These are phyloP conservation scores for Hylodesmum podocarpum DNA, from an alignment of 306 rosid genomes.

Conservation along the genomic window DNA sequence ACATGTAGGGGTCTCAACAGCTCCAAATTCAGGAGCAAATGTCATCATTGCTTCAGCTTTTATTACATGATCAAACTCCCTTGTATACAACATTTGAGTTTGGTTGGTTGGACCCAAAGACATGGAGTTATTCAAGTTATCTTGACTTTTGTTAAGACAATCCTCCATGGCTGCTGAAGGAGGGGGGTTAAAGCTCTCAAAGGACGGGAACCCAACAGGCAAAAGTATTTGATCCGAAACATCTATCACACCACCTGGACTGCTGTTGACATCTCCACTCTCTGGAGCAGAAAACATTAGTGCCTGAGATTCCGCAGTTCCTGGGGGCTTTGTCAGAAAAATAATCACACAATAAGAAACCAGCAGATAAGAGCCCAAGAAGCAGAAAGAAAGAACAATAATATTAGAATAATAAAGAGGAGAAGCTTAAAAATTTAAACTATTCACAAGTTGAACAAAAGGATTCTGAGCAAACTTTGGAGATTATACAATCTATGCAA, in stretches of 20 bases:
- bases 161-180: slow-evolving; percentile 65
- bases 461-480: not conserved
- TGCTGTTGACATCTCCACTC: slow-evolving; percentile 73
- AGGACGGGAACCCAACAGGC: slow-evolving; percentile 73
- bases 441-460: slow-evolving; percentile 8
- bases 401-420: slow-evolving; percentile 9
- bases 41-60: slow-evolving; percentile 98
- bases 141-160: slow-evolving; percentile 59
- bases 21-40: slow-evolving; percentile 95
- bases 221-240: slow-evolving; percentile 71
- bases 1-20: slow-evolving; percentile 82
- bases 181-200: slow-evolving; percentile 73
- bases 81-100: slow-evolving; percentile 52
- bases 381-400: not conserved
- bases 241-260: slow-evolving; percentile 79
- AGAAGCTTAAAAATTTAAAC: slow-evolving; percentile 19
- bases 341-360: slow-evolving; percentile 38
- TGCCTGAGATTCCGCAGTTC: slow-evolving; percentile 94
- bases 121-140: slow-evolving; percentile 46
- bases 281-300: slow-evolving; percentile 74
- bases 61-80: slow-evolving; percentile 84
- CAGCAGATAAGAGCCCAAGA: not conserved
- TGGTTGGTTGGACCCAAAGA: slow-evolving; percentile 50
- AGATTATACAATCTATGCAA: slow-evolving; percentile 21
- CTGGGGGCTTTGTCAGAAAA: slow-evolving; percentile 89